Base-by-base conservation (phyloP, 345 rosid genomes). In the Lepidium didymum region DNA sequence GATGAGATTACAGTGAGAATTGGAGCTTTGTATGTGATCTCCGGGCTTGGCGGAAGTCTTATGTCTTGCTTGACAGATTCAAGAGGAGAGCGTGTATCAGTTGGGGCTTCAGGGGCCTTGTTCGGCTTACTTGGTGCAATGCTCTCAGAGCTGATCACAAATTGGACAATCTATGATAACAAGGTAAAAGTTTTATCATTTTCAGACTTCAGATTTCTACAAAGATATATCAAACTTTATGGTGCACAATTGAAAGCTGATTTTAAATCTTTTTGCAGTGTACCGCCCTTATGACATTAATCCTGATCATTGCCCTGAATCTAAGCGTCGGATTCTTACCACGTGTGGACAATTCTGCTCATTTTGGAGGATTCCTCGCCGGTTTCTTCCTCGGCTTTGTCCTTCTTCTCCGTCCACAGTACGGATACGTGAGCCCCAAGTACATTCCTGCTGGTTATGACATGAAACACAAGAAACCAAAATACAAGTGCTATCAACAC, bases 91-190 rank as follows among this genome's bases (percentile, higher is more conserved):
- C 67, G 69, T 23, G 78, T 91, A 60, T 95, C 99, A 0, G 99
- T 95, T 0, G 96, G 99, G 50, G 99, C 97, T 51, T 95, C 99
- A 0, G 99, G 99, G 5, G 96, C 97, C 4, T 83, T 91, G 52
- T 95, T 95, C 47, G 97, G 99, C 40, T 82, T 95, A 76, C 78
- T 95, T n/a, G 99, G 97, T 53, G 91, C 94, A 9, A 95, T 95
- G 99, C 83, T 95, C 53, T 87, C 99, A 4, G 99, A 95, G 82
- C 87, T 91, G 40, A 79, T 95, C 60, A 86, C 89, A 7, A 91
- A 95, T 79, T 95, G 99, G 99, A 76, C 96, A 21, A 89, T 84
- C 58, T 95, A 95, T 51, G 77, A 73, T 33, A 86, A 89, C 43
- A 95, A 95, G 97, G 97, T 91, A 49, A 52, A 19, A 7, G 8